These are phyloP conservation scores for Pythium chondricola DNA, from an alignment of 352 stramenopile species.

Conservation along the genomic window DNA sequence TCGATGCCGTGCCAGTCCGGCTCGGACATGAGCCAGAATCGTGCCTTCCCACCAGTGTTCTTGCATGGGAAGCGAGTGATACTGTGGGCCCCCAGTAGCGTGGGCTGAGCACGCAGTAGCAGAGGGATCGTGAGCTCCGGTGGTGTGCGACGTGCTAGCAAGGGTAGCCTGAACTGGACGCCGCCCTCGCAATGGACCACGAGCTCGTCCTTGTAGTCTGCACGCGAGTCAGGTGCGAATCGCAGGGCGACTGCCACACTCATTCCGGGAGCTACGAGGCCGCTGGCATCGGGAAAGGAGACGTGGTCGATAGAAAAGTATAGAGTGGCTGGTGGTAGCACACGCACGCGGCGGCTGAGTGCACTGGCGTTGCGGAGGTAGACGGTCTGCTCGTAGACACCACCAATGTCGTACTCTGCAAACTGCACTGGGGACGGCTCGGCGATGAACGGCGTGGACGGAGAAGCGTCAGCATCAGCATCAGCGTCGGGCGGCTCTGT, in stretches of 20 bases:
- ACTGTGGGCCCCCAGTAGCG: conserved; percentile 50
- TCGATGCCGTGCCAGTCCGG: conserved; percentile 40
- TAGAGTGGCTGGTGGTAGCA: conserved; percentile 55
- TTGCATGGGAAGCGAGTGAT: conserved; percentile 41
- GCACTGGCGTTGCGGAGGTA: conserved; percentile 53
- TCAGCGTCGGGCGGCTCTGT: not conserved
- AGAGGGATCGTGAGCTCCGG: conserved; percentile 66
- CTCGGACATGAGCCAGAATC: conserved; percentile 72
- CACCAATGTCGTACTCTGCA: conserved; percentile 59
- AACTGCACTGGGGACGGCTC: conserved; percentile 55
- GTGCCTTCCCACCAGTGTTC: conserved; percentile 52
- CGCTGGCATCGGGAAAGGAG: conserved; percentile 42
- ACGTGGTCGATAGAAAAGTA: conserved; percentile 60
- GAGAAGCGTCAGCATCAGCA: not conserved
- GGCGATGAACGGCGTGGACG: conserved; percentile 26
- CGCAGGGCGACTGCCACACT: conserved; percentile 47
- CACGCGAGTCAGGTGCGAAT: conserved; percentile 67
- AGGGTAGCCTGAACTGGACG: conserved; percentile 28
- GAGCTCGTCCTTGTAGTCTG: conserved; percentile 66
- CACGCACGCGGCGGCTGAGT: conserved; percentile 46
- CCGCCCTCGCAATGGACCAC: conserved; percentile 45
- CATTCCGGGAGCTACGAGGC: conserved; percentile 66
- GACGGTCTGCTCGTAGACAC: conserved; percentile 72
- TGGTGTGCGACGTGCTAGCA: conserved; percentile 40
- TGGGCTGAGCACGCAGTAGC: conserved; percentile 44